These are phyloP conservation scores for Fallopia convolvulus DNA, from an alignment of 148 eudicot species.

Conservation along the genomic window DNA sequence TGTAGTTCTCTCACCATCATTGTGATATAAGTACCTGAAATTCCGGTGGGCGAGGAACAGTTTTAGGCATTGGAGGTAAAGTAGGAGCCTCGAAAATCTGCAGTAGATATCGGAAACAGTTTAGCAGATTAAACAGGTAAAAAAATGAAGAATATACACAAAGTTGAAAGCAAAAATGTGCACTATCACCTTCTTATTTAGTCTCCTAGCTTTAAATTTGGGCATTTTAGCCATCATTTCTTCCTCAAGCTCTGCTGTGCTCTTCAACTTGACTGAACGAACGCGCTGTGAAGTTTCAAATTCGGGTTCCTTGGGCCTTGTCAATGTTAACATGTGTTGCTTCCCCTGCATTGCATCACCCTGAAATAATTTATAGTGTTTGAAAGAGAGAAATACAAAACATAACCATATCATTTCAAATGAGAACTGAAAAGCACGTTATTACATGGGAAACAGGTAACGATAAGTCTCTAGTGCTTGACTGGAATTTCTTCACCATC, in stretches of 20 bases:
- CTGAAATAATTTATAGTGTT: not conserved
- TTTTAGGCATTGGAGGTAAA: slow-evolving; percentile 62
- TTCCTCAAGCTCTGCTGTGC: slow-evolving; percentile 90
- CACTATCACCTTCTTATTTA: slow-evolving; percentile 66
- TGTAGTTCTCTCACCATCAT: not conserved
- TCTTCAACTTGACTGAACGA: slow-evolving; percentile 62
- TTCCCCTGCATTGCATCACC: slow-evolving; percentile 28
- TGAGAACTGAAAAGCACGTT: not conserved
- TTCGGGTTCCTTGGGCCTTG: slow-evolving; percentile 91
- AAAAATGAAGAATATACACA: not conserved
- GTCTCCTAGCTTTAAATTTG: slow-evolving; percentile 82
- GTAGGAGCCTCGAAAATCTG: slow-evolving; percentile 78
- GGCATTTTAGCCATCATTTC: slow-evolving; percentile 99
- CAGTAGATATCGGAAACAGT: not conserved
- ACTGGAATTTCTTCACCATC: slow-evolving; percentile 84
- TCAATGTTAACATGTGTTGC: slow-evolving; percentile 49
- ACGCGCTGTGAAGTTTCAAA: slow-evolving; percentile 79
- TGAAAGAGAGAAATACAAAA: not conserved
- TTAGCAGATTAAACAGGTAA: not conserved
- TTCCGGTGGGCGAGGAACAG: slow-evolving; percentile 63
- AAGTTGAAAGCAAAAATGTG: not conserved
- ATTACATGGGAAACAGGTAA: slow-evolving; percentile 44
- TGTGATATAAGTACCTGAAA: slow-evolving; percentile 45
- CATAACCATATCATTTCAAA: not conserved
- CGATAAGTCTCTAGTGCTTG: slow-evolving; percentile 63